phyloP scores from a whole-genome alignment of 2,329 filamentous ascomycete genomes.

The Colletotrichum godetiae region DNA sequence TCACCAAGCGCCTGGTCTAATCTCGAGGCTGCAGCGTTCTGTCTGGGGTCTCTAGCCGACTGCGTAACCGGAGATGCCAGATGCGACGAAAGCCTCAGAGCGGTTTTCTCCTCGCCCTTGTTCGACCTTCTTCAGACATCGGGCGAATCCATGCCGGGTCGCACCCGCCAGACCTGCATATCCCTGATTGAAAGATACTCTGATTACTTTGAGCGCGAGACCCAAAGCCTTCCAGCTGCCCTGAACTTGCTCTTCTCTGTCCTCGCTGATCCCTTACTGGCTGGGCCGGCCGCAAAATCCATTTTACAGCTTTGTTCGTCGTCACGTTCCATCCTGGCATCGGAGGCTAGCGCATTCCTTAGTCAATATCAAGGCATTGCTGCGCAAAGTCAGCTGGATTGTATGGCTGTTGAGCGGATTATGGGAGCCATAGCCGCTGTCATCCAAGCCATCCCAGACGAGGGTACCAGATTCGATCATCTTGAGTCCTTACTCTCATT shows the following conservation, averaged over 20 bases:
- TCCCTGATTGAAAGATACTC: conserved; percentile 78
- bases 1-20: conserved; percentile 64
- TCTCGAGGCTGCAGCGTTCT: conserved; percentile 71
- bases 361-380: conserved; percentile 76
- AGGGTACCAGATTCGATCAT: conserved; percentile 46
- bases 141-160: conserved; percentile 65
- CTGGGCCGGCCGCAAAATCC: conserved; percentile 77
- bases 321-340: conserved; percentile 75
- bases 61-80: conserved; percentile 68
- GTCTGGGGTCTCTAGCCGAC: conserved; percentile 75
- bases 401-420: conserved; percentile 77
- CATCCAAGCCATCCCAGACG: conserved; percentile 72
- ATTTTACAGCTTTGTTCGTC: conserved; percentile 81
- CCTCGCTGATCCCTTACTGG: conserved; percentile 70
- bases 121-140: conserved; percentile 65
- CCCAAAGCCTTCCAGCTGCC: conserved; percentile 74
- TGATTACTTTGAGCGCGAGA: conserved; percentile 79
- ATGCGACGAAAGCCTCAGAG: conserved; percentile 68
- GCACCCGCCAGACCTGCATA: conserved; percentile 76
- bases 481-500: conserved; percentile 69
- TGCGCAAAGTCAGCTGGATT: conserved; percentile 70
- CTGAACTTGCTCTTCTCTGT: conserved; percentile 81
- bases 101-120: conserved; percentile 71
- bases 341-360: conserved; percentile 76
- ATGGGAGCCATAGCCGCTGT: conserved; percentile 80